Evolutionary conservation across 805 yeast species (phyloP).

Genomic region (Metschnikowia continentalis): DNA sequence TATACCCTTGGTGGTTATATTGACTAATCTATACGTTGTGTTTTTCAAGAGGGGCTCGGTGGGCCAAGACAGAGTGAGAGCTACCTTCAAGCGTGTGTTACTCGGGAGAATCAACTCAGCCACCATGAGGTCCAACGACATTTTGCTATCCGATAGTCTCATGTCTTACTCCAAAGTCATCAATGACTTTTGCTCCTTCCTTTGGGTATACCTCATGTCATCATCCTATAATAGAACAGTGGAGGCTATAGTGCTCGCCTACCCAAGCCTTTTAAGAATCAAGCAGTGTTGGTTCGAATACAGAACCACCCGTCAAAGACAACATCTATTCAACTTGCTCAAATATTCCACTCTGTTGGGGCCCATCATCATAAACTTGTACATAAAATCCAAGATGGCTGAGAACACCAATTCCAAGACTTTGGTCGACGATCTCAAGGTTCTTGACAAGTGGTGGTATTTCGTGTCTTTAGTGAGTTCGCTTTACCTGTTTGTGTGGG

Average conservation of each 20-base stretch:
- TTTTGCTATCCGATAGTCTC: conserved; percentile 76
- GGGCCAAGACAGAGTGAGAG: conserved; percentile 41
- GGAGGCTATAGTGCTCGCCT: conserved; percentile 31
- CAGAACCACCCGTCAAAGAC: conserved; percentile 41
- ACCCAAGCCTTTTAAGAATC: conserved; percentile 75
- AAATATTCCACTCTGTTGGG: conserved; percentile 69
- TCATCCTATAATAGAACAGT: conserved; percentile 22
- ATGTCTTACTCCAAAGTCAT: conserved; percentile 76
- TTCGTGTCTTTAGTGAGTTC: conserved; percentile 56
- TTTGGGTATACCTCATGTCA: conserved; percentile 39
- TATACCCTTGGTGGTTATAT: background rate
- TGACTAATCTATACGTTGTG: background rate
- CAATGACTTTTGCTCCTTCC: conserved; percentile 62
- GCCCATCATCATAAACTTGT: conserved; percentile 29
- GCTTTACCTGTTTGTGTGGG: conserved; percentile 83
- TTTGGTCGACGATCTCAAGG: conserved; percentile 13
- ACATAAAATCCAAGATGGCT: conserved; percentile 18
- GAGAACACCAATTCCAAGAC: conserved; percentile 3
- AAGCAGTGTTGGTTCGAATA: conserved; percentile 80
- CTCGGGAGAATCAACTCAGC: conserved; percentile 55
- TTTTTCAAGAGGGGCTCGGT: conserved; percentile 23
- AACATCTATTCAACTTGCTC: conserved; percentile 64
- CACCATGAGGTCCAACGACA: conserved; percentile 68
- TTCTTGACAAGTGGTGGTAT: conserved; percentile 41
- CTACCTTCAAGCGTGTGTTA: conserved; percentile 50